Evolutionary conservation across 495 filamentous ascomycete species (phyloP), one percentile per base, ranked within the genome.

Genomic region (Echria macrotheca): DNA sequence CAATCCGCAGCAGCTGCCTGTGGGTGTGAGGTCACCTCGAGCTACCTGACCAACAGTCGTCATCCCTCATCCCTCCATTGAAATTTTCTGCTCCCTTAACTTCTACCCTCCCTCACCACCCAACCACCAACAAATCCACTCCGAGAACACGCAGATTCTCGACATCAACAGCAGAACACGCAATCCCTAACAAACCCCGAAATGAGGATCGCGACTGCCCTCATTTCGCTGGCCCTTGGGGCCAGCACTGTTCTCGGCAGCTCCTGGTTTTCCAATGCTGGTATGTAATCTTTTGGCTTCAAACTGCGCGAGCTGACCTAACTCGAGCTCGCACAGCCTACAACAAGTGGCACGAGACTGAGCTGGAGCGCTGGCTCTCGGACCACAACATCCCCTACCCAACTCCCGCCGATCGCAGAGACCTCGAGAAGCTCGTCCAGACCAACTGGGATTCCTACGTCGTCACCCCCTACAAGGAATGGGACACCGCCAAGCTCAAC

Each of bases 291-390:
- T 6, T 21, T 38, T 41, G n/a, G n/a, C n/a, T n/a, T n/a, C n/a
- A n/a, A n/a, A n/a, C n/a, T n/a, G n/a, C n/a, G n/a, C n/a, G n/a
- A n/a, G n/a, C n/a, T n/a, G n/a, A n/a, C n/a, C n/a, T n/a, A n/a
- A n/a, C n/a, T n/a, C n/a, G n/a, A n/a, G n/a, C n/a, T 41, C 18
- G 24, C 31, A 45, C 60, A 95, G 93, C 83, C 5, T 98, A 97
- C 78, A 96, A 96, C 73, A 96, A 91, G 65, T 98, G 93, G 93
- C 91, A 97, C 64, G 84, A 96, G 72, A 95, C 88, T 5, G 93
- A 98, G 74, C 79, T 98, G 9, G 91, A 98, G 73, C 79, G 93
- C 59, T 98, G 93, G 93, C 84, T 98, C 49, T 87, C 86, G 19
- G 93, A 98, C 58, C 81, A 98, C 69, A 79, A 94, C 66, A 79